These are phyloP conservation scores for Lasiosphaeria miniovina DNA, from an alignment of 495 filamentous ascomycete species.

Conservation along the genomic window DNA sequence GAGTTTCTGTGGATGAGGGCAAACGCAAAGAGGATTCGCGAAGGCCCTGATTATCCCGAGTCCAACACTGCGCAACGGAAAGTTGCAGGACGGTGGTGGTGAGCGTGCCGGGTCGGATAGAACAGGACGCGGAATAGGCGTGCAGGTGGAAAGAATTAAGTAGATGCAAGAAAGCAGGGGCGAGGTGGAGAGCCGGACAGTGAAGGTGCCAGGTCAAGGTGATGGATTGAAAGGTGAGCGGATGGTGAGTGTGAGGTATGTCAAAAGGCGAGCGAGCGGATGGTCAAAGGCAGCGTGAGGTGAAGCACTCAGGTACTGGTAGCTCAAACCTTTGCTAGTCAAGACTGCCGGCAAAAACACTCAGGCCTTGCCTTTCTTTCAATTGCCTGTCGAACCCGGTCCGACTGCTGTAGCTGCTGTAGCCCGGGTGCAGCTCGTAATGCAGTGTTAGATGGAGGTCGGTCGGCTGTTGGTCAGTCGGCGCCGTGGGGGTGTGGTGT, in stretches of 20 bases:
- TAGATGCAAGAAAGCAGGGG: slow-evolving; percentile 10
- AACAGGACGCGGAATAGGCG: slow-evolving; percentile 5
- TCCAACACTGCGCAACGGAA: slow-evolving; percentile 10
- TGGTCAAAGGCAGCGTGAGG: slow-evolving; percentile 15
- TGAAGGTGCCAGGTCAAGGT: slow-evolving; percentile 10
- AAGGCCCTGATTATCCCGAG: slow-evolving; percentile 18
- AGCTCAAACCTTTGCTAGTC: slow-evolving; percentile 38
- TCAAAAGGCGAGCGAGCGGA: slow-evolving; percentile 11
- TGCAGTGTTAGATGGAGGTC: background rate
- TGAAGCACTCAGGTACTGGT: slow-evolving; percentile 26
- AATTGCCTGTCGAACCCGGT: background rate
- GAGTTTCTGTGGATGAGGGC: slow-evolving; percentile 17
- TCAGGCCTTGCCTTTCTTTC: slow-evolving; percentile 8
- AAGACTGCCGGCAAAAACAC: slow-evolving; percentile 23
- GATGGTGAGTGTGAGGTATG: slow-evolving; percentile 4
- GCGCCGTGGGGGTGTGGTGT: background rate
- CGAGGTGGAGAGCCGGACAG: slow-evolving; percentile 16
- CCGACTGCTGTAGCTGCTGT: background rate
- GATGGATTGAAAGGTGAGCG: background rate
- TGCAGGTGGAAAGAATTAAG: slow-evolving; percentile 7
- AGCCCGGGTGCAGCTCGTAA: background rate
- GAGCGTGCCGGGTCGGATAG: slow-evolving; percentile 11
- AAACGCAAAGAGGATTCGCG: slow-evolving; percentile 16
- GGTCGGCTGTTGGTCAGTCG: background rate
- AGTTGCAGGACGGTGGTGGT: slow-evolving; percentile 8